A percentile compares a stretch with the other conserved stretches of the same genome.
These are phyloP conservation scores for Hypseocharis bilobata DNA, from an alignment of 441 rosid genomes.

Conservation along the genomic window DNA sequence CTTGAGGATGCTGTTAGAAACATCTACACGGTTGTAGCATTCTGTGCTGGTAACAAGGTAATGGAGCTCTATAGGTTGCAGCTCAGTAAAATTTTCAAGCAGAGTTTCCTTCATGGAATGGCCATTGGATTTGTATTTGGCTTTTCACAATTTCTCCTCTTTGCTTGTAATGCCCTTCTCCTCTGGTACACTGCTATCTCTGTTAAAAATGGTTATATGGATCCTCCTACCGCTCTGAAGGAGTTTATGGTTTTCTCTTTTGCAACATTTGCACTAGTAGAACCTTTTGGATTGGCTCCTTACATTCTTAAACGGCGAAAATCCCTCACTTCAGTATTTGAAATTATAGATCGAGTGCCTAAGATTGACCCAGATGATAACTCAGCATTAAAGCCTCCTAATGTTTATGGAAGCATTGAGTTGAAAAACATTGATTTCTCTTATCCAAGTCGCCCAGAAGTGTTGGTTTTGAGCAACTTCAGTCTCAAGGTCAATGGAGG, in stretches of 20 bases:
- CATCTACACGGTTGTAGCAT: constrained; percentile 97
- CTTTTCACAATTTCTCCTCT: constrained; percentile 94
- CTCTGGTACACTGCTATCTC: constrained; percentile 82
- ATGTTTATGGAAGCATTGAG: constrained; percentile 93
- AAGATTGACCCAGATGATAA: constrained; percentile 89
- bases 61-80: constrained; percentile 93
- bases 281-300: constrained; percentile 98
- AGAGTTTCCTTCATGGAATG: constrained; percentile 86
- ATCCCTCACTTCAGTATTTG: constrained; percentile 87
- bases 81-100: constrained; percentile 60
- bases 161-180: constrained; percentile 93
- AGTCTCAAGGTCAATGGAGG: constrained; percentile 90
- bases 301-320: constrained; percentile 89
- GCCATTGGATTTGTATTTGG: constrained; percentile 93
- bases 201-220: constrained; percentile 40
- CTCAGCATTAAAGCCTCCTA: constrained; percentile 81
- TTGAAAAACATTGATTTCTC: constrained; percentile 85
- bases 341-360: constrained; percentile 87
- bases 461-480: constrained; percentile 86
- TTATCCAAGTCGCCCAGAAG: constrained; percentile 85
- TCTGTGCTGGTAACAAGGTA: constrained; percentile 96
- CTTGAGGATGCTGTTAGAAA: constrained; percentile 97
- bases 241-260: constrained; percentile 97
- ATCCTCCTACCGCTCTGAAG: constrained; percentile 65
- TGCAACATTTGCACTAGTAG: constrained; percentile 93